phyloP scores from a whole-genome alignment of 139 green algal species.

The Micromonas commoda region DNA sequence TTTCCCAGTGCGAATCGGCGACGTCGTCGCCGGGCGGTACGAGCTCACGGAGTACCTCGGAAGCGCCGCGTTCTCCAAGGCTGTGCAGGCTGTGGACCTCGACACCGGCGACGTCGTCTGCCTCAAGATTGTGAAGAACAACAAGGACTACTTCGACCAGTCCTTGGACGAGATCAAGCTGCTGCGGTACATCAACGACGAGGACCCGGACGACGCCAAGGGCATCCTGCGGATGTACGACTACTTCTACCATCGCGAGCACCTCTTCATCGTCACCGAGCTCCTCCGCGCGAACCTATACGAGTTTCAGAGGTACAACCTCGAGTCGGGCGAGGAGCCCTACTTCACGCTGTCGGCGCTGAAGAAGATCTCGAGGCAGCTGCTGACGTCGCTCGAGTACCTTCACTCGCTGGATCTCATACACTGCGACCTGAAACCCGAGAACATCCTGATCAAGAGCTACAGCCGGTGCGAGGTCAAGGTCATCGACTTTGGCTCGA shows the following conservation, averaged over 20 bases:
- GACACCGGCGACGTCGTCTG: constrained; percentile 73
- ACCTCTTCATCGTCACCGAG: constrained; percentile 95
- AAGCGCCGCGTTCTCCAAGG: constrained; percentile 87
- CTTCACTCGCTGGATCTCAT: constrained; percentile 85
- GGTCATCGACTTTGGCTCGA: constrained; percentile 91
- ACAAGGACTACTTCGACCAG: constrained; percentile 98
- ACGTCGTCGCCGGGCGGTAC: constrained; percentile 85
- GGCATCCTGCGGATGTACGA: constrained; percentile 87
- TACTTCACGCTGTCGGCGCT: constrained; percentile 90
- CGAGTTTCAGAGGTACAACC: constrained; percentile 94
- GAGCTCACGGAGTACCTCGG: constrained; percentile 81
- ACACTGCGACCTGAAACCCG: constrained; percentile 93
- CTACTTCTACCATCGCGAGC: constrained; percentile 94
- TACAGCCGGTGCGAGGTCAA: constrained; percentile 65
- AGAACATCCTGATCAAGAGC: constrained; percentile 93
- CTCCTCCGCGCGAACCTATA: constrained; percentile 95
- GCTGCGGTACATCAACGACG: constrained; percentile 72
- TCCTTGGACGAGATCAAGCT: constrained; percentile 95
- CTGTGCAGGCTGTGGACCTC: constrained; percentile 84
- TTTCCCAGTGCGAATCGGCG: constrained; percentile 68
- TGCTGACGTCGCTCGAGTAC: constrained; percentile 72
- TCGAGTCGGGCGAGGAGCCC: constrained; percentile 59
- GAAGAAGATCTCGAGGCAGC: constrained; percentile 75
- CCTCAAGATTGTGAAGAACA: constrained; percentile 97
- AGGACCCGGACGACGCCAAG: constrained; percentile 78